Percentiles rank a stretch among this genome's conserved stretches.
Evolutionary conservation across 768 basidiomycete genomes (phyloP).

Genomic region (Podaxis sp.): DNA sequence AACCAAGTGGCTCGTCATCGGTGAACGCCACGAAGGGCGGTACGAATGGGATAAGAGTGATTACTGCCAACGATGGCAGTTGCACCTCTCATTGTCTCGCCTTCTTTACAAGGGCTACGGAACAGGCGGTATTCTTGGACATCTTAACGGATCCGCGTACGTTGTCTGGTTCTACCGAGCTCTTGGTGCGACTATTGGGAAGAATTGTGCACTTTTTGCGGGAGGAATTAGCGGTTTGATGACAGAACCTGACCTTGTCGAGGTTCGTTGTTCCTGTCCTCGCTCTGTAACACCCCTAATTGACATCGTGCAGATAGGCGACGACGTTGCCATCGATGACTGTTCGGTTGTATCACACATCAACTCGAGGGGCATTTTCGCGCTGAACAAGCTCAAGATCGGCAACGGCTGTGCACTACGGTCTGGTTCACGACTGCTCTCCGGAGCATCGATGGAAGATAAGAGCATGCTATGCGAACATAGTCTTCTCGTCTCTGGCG

Average conservation of each 20-base stretch:
- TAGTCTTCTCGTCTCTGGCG: slow-evolving; percentile 44
- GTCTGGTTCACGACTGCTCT: slow-evolving; percentile 43
- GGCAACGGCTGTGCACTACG: slow-evolving; percentile 42
- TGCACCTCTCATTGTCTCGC: slow-evolving; percentile 38
- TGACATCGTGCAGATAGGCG: slow-evolving; percentile 30
- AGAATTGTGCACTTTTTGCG: slow-evolving; percentile 37
- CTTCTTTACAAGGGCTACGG: slow-evolving; percentile 41
- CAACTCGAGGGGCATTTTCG: slow-evolving; percentile 45
- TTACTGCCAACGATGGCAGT: slow-evolving; percentile 50
- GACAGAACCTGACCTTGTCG: slow-evolving; percentile 47
- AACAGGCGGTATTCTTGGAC: slow-evolving; percentile 37
- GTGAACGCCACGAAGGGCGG: slow-evolving; percentile 34
- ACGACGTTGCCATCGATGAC: slow-evolving; percentile 43
- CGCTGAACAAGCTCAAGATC: slow-evolving; percentile 40
- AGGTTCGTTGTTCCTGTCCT: slow-evolving; percentile 23
- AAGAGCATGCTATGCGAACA: slow-evolving; percentile 48
- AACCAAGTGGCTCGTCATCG: slow-evolving; percentile 43
- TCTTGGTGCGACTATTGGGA: slow-evolving; percentile 42
- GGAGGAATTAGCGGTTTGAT: slow-evolving; percentile 41
- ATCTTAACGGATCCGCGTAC: slow-evolving; percentile 39
- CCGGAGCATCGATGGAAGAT: slow-evolving; percentile 50
- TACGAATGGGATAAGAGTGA: slow-evolving; percentile 46
- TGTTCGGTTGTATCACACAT: slow-evolving; percentile 48
- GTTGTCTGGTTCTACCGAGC: slow-evolving; percentile 45
- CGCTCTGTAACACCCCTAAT: background rate